phyloP scores from a whole-genome alignment of 306 rosid species.

The Sechiopsis laciniata region DNA sequence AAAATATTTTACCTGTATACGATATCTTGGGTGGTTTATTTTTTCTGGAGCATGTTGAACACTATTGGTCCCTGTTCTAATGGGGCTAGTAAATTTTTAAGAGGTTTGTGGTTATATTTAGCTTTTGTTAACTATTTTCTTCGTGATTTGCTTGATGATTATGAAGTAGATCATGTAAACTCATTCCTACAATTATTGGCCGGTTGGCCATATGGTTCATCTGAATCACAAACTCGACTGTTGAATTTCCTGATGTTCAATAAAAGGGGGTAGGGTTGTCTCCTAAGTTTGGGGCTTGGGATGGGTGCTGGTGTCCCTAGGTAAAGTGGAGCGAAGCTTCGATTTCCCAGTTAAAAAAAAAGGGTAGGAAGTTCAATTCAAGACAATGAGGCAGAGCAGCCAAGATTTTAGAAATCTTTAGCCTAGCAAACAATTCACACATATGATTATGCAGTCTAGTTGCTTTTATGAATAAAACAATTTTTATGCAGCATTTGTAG shows the following conservation, averaged over 20 bases:
- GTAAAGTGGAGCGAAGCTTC: no score
- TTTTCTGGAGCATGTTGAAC: not conserved
- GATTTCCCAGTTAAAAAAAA: no score
- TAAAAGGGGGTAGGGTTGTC: no score
- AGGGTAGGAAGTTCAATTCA: not conserved
- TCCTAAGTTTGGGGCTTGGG: no score
- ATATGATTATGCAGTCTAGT: not conserved
- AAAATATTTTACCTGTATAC: not conserved
- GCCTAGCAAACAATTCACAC: not conserved
- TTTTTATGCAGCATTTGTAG: not conserved
- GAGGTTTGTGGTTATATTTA: not conserved
- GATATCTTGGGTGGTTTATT: not conserved
- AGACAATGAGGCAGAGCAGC: not conserved
- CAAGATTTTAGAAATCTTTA: not conserved
- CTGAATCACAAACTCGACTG: not conserved
- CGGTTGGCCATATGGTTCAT: not conserved
- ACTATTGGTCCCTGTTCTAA: not conserved
- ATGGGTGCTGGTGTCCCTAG: no score
- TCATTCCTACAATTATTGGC: not conserved
- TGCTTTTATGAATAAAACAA: not conserved
- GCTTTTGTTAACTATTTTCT: not conserved
- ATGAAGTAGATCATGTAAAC: not conserved
- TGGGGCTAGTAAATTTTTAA: not conserved
- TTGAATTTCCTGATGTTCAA: slow-evolving; percentile 6
- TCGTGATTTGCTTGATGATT: not conserved